Evolutionary conservation across 257 asterid genomes (phyloP).

Genomic region (Galeopsis tetrahit): DNA sequence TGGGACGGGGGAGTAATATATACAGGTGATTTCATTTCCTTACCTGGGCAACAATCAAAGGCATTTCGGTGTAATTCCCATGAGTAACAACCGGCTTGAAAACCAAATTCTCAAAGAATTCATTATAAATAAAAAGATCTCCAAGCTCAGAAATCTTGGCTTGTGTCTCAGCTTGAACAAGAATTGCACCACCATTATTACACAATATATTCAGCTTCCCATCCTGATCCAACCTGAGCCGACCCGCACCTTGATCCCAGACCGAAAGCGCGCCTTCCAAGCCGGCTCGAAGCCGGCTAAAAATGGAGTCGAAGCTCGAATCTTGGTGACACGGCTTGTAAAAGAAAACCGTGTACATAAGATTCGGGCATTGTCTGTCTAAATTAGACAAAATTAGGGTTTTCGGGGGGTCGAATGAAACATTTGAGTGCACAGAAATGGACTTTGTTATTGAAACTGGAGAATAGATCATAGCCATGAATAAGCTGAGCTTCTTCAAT

Average conservation of each 20-base stretch:
- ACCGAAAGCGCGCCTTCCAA: constrained; percentile 34
- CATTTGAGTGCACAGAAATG: constrained; percentile 33
- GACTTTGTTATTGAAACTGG: constrained; percentile 33
- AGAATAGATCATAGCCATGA: constrained; percentile 6
- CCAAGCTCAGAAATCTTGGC: constrained; percentile 36
- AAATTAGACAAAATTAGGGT: constrained; percentile 35
- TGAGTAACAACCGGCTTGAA: constrained; percentile 34
- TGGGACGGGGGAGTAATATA: too few relatives aligned
- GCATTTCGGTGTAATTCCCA: constrained; percentile 35
- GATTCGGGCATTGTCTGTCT: constrained; percentile 39
- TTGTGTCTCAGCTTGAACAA: constrained; percentile 34
- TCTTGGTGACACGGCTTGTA: constrained; percentile 11
- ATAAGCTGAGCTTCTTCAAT: neutral
- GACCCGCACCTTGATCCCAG: constrained; percentile 38
- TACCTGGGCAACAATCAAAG: constrained; percentile 39
- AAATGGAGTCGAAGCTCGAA: constrained; percentile 20
- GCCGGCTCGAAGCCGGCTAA: constrained; percentile 29
- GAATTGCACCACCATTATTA: constrained; percentile 38
- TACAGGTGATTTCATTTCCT: too few relatives aligned
- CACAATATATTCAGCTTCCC: constrained; percentile 35
- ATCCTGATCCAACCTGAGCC: constrained; percentile 24
- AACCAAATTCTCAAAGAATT: constrained; percentile 37
- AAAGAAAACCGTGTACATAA: constrained; percentile 41
- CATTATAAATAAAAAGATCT: constrained; percentile 29
- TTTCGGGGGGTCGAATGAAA: constrained; percentile 13